Base-by-base conservation (phyloP, 306 rosid genomes). In the Pterocarpus macrocarpus region DNA sequence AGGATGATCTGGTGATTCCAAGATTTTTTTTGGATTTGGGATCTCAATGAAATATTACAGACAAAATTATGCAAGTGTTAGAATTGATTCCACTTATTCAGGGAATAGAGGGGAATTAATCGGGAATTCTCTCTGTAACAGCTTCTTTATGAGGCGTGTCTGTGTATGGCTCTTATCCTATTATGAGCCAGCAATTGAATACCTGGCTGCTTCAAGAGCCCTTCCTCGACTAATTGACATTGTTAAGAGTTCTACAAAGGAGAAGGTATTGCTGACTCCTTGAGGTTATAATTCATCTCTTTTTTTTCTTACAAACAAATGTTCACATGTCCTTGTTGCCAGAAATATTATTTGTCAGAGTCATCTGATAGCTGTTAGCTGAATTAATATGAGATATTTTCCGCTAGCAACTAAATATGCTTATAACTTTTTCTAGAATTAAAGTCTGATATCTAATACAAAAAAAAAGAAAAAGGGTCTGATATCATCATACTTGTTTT, bases 161-260 rank as follows among this genome's bases (percentile, higher is more conserved):
- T 96, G 99, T 74, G 69, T 96, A 65, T 96, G 99, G 99, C 97
- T 93, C 78, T 86, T 96, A 57, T 96, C 99, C 83, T 96, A 88
- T 83, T 92, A 88, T 82, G 99, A 96, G 79, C 98, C 99, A 14
- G 99, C 98, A 8, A 89, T 96, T 77, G 99, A 93, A 75, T 93
- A 80, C 85, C 69, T 96, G 91, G 97, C 99, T 84, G 92, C 95
- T 78, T 92, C 99, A 69, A 90, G 97, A 84, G 66, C 98, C 80
- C 94, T 96, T 84, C 97, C 97, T 1, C 91, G 94, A 70, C 98
- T 96, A 66, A 87, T 87, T 47, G 98, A 94, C 5, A 95, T 96
- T 61, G 91, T 89, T 76, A 96, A 87, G 94, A 96, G 98, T 69
- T 93, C 99, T 66, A 96, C 98, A 75, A 96, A 96, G 85, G 99